Evolutionary conservation across 345 rosid species (phyloP), one percentile per base, ranked within the genome.

Genomic region (Passiflora organensis): DNA sequence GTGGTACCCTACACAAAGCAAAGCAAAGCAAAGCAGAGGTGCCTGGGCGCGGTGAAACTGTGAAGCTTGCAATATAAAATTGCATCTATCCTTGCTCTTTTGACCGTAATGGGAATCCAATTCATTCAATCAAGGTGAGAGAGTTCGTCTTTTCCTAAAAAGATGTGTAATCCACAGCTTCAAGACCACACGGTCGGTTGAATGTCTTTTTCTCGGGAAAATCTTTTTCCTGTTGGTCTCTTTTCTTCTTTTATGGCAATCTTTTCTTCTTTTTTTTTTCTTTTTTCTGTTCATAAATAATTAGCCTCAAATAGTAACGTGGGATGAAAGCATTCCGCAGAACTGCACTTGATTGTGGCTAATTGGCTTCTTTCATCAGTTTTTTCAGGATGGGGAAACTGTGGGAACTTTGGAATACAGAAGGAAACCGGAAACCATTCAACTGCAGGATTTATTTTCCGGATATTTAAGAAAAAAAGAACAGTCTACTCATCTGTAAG

Each of bases 101-200:
- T 62, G 68, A 63, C 68, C 19, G n/a, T 22, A 21, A 66, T 49
- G 59, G 73, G 69, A 62, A 70, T 73, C 78, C 59, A 56, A 58
- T 68, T 68, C 54, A 15, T 12, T 41, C 10, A 41, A 53, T 42
- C 23, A 11, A 37, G 37, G 34, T 14, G 14, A 48, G 14, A 0
- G 20, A 23, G 32, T 24, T 37, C 32, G 23, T 55, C 28, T 64
- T 62, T n/a, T 37, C 71, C 78, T 67, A 44, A 67, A 73, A 73
- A 70, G 78, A 36, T 32, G 74, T 55, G 76, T 51, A 20, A 55
- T 14, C 37, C 47, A 13, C 61, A 13, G 12, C 32, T 39, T 44
- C 52, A 14, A 42, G 72, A 21, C 69, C 76, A 21, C 67, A 45
- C 52, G 55, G 71, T 73, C 48, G 67, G 72, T 67, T 64, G 53